A percentile compares a stretch with the other conserved stretches of the same genome.
Conservation (phyloP, 768 basidiomycete species). For the Hygrophorus pudorinus region DNA sequence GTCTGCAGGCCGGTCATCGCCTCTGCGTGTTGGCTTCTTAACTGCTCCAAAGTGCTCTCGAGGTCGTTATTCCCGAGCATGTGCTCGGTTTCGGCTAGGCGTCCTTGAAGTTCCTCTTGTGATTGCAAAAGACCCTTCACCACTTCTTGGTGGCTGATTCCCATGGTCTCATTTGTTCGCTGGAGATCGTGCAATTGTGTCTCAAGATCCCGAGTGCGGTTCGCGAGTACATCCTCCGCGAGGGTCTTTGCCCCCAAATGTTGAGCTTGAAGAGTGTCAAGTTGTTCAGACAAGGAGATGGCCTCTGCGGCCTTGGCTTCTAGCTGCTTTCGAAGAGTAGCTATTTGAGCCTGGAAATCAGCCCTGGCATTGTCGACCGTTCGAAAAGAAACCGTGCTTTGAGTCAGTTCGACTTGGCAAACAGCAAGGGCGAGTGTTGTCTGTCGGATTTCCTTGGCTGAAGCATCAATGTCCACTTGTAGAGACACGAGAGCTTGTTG, state of each 20-base stretch:
- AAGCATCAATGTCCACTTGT: neutral
- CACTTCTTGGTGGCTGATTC: conserved; percentile 16
- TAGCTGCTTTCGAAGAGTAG: conserved; percentile 6
- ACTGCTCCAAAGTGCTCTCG: conserved; percentile 18
- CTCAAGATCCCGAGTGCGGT: conserved; percentile 9
- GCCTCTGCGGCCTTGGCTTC: conserved; percentile 2
- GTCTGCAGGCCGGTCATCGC: conserved; percentile 26
- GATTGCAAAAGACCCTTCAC: conserved; percentile 19
- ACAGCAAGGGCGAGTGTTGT: conserved; percentile 17
- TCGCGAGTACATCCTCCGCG: neutral
- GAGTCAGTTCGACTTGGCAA: conserved; percentile 9
- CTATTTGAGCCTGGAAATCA: neutral
- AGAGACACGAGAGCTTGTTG: neutral
- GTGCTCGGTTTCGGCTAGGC: conserved; percentile 18
- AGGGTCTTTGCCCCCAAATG: neutral
- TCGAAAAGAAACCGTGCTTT: conserved; percentile 2
- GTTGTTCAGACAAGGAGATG: conserved; percentile 2
- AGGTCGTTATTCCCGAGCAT: conserved; percentile 14
- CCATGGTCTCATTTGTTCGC: conserved; percentile 9
- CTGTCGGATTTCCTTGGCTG: conserved; percentile 12
- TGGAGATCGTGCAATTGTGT: conserved; percentile 14
- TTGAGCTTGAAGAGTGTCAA: conserved; percentile 1
- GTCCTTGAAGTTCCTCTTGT: conserved; percentile 18
- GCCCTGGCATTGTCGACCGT: neutral
- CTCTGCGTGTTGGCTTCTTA: conserved; percentile 26